These are phyloP conservation scores for Zymoseptoria passerinii DNA, from an alignment of 2,329 filamentous ascomycete species.

Conservation along the genomic window DNA sequence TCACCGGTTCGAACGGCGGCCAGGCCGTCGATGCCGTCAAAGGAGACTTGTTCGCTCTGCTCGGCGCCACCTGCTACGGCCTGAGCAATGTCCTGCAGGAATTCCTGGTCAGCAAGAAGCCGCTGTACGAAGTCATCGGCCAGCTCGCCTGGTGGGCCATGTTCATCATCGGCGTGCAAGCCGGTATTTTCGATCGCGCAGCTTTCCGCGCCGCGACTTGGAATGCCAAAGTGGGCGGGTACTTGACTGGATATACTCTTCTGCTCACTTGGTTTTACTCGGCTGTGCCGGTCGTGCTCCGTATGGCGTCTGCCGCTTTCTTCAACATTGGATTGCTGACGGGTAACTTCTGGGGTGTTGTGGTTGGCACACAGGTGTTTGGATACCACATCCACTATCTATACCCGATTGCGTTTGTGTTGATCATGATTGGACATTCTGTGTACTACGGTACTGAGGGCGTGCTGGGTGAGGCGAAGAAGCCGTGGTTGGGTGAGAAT, in stretches of 20 bases:
- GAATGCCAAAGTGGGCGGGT: conserved; percentile 57
- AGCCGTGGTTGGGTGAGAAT: conserved; percentile 86
- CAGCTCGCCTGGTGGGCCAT: conserved; percentile 84
- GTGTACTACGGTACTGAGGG: conserved; percentile 81
- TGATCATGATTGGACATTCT: conserved; percentile 78
- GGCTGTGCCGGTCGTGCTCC: conserved; percentile 76
- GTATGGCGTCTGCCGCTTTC: conserved; percentile 84
- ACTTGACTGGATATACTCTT: conserved; percentile 83
- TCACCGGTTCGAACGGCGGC: conserved; percentile 66
- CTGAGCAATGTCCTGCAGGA: conserved; percentile 88
- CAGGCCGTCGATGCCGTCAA: conserved; percentile 65
- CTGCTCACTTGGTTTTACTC: conserved; percentile 79
- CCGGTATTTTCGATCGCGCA: conserved; percentile 79
- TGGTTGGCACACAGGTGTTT: conserved; percentile 85
- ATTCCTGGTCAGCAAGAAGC: conserved; percentile 78
- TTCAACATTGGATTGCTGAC: conserved; percentile 94
- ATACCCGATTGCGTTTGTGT: conserved; percentile 91
- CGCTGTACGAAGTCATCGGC: conserved; percentile 86
- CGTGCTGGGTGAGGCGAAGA: conserved; percentile 76
- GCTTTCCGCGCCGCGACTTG: conserved; percentile 50
- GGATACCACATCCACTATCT: conserved; percentile 72
- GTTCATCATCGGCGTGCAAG: conserved; percentile 84
- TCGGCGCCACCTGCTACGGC: conserved; percentile 86
- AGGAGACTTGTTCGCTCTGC: conserved; percentile 83
- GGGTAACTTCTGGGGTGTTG: conserved; percentile 93